Percentiles rank a stretch among this genome's conserved stretches.
These are phyloP conservation scores for Wallacemonas sp. DNA, from an alignment of 208 protist genomes.

Conservation along the genomic window DNA sequence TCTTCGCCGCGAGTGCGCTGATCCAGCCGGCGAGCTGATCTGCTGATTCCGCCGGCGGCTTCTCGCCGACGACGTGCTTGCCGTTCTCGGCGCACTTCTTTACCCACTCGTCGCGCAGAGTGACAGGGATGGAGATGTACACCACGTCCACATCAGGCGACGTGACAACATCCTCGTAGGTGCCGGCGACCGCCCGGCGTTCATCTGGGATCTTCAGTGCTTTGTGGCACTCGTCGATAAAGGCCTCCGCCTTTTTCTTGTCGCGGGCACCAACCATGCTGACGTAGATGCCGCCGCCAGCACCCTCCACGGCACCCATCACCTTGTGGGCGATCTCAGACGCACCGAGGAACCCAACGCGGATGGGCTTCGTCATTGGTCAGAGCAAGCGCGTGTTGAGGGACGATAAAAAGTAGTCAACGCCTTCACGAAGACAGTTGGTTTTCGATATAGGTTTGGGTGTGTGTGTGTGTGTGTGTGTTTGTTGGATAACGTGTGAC, in stretches of 20 bases:
- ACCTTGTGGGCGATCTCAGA: constrained; percentile 37
- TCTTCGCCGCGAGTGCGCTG: constrained; percentile 26
- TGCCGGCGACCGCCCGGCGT: constrained; percentile 11
- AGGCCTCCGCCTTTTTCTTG: constrained; percentile 10
- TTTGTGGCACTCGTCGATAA: constrained; percentile 15
- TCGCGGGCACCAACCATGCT: constrained; percentile 30
- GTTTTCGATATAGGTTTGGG: constrained; percentile 5
- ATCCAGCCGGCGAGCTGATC: constrained; percentile 50
- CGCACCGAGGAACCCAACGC: constrained; percentile 41
- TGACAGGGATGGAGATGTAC: constrained; percentile 64
- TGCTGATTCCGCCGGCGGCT: constrained; percentile 37
- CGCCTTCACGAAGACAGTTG: neutral
- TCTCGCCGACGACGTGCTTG: constrained; percentile 77
- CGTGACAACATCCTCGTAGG: constrained; percentile 55
- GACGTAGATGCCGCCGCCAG: constrained; percentile 32
- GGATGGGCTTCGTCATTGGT: constrained; percentile 20
- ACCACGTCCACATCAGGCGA: constrained; percentile 58
- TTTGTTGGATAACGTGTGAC: too few relatives aligned
- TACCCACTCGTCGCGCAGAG: constrained; percentile 49
- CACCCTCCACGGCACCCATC: constrained; percentile 28
- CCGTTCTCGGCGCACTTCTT: constrained; percentile 42
- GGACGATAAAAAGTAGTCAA: neutral
- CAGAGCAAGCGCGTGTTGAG: neutral
- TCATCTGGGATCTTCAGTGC: constrained; percentile 24
- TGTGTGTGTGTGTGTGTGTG: constrained; percentile 8